phyloP scores from a whole-genome alignment of 169 alveolate genomes.

The Plasmodium knowlesi region DNA sequence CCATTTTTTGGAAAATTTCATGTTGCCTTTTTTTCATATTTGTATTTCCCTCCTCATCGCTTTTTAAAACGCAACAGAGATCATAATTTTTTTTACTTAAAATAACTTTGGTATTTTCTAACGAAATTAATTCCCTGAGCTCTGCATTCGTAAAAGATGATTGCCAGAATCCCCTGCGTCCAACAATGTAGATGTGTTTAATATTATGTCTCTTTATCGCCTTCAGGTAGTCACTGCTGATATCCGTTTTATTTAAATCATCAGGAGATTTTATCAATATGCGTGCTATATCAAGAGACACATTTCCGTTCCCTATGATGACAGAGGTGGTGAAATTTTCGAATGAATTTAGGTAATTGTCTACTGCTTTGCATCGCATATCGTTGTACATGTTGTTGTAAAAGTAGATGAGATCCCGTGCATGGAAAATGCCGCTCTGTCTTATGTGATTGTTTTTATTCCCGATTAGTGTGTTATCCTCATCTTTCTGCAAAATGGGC shows the following conservation, averaged over 20 bases:
- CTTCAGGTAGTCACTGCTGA: constrained; percentile 22
- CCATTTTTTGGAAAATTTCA: constrained; percentile 55
- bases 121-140: constrained; percentile 44
- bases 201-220: constrained; percentile 5
- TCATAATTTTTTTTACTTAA: constrained; percentile 54
- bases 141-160: constrained; percentile 64
- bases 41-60: constrained; percentile 20
- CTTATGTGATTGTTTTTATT: too few species aligned
- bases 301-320: constrained; percentile 92
- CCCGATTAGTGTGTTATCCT: not conserved
- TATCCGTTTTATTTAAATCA: constrained; percentile 49
- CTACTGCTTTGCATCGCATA: constrained; percentile 29
- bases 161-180: constrained; percentile 58
- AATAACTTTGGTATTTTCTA: constrained; percentile 38
- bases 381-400: constrained; percentile 45
- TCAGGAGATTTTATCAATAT: constrained; percentile 72
- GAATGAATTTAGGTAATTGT: constrained; percentile 33
- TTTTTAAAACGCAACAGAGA: constrained; percentile 29
- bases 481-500: not conserved
- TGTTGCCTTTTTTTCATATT: constrained; percentile 54
- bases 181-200: constrained; percentile 56
- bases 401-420: constrained; percentile 28
- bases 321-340: constrained; percentile 49
- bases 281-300: constrained; percentile 88
- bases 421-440: constrained; percentile 24